Percentiles rank a stretch among this genome's conserved stretches.
These are phyloP conservation scores for Leccinum truebloodii DNA, from an alignment of 768 basidiomycete species.

Conservation along the genomic window DNA sequence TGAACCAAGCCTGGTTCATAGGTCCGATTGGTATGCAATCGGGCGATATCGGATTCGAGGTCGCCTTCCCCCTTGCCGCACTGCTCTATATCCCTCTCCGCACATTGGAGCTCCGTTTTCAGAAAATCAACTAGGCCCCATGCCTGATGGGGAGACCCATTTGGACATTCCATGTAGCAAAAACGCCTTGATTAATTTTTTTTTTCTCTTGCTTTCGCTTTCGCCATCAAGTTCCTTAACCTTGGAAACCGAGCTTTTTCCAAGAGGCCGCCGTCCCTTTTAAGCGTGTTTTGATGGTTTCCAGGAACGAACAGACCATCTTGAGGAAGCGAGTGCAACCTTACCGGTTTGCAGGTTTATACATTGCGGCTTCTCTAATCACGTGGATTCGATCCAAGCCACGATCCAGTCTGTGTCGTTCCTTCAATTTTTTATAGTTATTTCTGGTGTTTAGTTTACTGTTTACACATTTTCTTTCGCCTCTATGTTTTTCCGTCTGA, in stretches of 20 bases:
- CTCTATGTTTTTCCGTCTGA: not conserved
- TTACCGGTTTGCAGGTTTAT: not conserved
- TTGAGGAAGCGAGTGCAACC: slow-evolving; percentile 3
- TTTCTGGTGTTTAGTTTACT: not conserved
- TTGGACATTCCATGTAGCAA: slow-evolving; percentile 14
- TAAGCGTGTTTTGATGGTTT: slow-evolving; percentile 20
- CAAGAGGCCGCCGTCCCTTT: not conserved
- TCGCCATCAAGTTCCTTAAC: not conserved
- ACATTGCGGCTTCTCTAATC: not conserved
- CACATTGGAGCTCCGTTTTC: slow-evolving; percentile 44
- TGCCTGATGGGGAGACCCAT: not conserved
- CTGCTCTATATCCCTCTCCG: slow-evolving; percentile 58
- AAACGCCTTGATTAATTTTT: slow-evolving; percentile 7
- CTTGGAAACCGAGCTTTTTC: slow-evolving; percentile 2
- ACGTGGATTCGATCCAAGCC: slow-evolving; percentile 7
- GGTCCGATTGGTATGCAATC: slow-evolving; percentile 65
- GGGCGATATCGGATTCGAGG: slow-evolving; percentile 73
- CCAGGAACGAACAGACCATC: slow-evolving; percentile 16
- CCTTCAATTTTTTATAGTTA: not conserved
- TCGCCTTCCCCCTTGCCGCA: slow-evolving; percentile 51
- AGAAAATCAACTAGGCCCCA: slow-evolving; percentile 22
- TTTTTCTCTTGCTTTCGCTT: not conserved
- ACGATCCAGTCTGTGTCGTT: not conserved
- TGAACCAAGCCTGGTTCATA: slow-evolving; percentile 69
- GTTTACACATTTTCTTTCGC: not conserved